Conservation (phyloP, 192 early-diverging fungal genomes). For the Pilaira anomala region DNA sequence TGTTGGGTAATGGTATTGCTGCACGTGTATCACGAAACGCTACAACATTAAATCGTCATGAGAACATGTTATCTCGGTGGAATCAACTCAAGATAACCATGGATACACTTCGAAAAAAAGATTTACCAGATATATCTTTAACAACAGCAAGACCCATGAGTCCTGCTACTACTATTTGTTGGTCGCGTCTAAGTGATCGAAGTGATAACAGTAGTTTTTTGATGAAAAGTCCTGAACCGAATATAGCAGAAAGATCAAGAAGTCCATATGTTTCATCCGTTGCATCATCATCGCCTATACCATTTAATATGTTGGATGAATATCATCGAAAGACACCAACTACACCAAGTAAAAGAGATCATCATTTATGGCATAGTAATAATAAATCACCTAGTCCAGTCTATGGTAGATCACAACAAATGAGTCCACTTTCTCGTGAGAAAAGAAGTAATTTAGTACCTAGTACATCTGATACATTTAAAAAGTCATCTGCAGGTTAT, state of each 20-base stretch:
- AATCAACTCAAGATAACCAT: constrained; percentile 38
- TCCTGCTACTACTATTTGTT: constrained; percentile 16
- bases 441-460: neutral
- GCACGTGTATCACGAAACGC: constrained; percentile 42
- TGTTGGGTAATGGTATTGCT: constrained; percentile 53
- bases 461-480: neutral
- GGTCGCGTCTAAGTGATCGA: constrained; percentile 30
- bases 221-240: constrained; percentile 27
- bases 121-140: constrained; percentile 34
- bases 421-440: neutral
- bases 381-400: constrained; percentile 24
- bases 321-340: constrained; percentile 13
- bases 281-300: constrained; percentile 10
- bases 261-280: constrained; percentile 12
- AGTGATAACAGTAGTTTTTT: constrained; percentile 20
- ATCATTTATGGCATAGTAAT: constrained; percentile 14
- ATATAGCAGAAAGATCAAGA: constrained; percentile 5
- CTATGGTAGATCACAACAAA: constrained; percentile 11
- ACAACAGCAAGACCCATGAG: constrained; percentile 28
- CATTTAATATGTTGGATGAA: constrained; percentile 14
- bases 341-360: constrained; percentile 18
- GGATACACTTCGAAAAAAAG: constrained; percentile 31
- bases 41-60: constrained; percentile 43
- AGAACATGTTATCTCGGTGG: constrained; percentile 51
- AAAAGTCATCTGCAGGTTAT: too few species aligned